phyloP scores from a whole-genome alignment of 2,329 filamentous ascomycete genomes.

The Juglanconis sp. region DNA sequence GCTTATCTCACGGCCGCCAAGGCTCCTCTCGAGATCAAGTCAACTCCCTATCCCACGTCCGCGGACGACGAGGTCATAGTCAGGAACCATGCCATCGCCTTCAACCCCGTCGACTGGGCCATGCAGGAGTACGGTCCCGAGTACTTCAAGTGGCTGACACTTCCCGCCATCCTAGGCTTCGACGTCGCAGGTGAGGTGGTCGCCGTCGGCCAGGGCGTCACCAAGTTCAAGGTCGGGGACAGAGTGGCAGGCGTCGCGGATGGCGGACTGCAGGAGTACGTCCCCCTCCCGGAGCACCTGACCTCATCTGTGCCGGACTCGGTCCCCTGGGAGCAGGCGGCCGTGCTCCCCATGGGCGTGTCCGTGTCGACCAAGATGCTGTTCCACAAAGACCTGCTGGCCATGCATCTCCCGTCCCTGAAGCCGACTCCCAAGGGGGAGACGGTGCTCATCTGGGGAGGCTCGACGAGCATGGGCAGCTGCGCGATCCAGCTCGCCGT shows the following conservation, averaged over 20 bases:
- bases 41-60: conserved; percentile 2
- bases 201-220: conserved; percentile 26
- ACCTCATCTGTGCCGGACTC: conserved; percentile 21
- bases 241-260: conserved; percentile 28
- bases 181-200: conserved; percentile 34
- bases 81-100: conserved; percentile 28
- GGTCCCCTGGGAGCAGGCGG: conserved; percentile 24
- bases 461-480: conserved; percentile 41
- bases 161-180: conserved; percentile 31
- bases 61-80: conserved; percentile 25
- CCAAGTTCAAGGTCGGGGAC: conserved; percentile 32
- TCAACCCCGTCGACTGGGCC: conserved; percentile 32
- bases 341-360: conserved; percentile 27
- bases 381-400: conserved; percentile 11
- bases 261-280: conserved; percentile 27
- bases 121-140: conserved; percentile 28
- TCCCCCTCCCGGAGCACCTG: conserved; percentile 20
- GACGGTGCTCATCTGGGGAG: conserved; percentile 46
- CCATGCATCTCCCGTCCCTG: conserved; percentile 17
- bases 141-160: conserved; percentile 27
- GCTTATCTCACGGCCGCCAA: conserved; percentile 8
- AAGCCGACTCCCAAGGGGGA: conserved; percentile 10
- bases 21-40: conserved; percentile 7
- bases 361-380: conserved; percentile 24
- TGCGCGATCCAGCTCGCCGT: conserved; percentile 42